phyloP scores from a whole-genome alignment of 768 basidiomycete species.

The Suillus clintonianus region DNA sequence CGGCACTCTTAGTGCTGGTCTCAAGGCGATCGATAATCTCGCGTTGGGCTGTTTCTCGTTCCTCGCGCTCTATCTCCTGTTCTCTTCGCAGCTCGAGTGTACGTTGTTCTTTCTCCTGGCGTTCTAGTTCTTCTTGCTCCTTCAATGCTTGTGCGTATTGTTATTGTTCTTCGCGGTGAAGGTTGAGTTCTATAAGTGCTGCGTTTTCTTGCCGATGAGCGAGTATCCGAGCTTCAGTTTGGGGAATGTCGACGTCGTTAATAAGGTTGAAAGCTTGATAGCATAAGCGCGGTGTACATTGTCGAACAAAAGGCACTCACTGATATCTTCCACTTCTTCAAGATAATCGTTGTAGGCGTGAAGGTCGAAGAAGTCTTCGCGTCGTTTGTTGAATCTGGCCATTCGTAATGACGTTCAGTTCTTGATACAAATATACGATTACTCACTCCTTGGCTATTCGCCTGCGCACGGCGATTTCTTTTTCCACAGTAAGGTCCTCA shows the following conservation, averaged over 20 bases:
- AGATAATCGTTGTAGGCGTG: constrained; percentile 92
- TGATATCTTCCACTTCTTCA: constrained; percentile 93
- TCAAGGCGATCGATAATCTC: constrained; percentile 84
- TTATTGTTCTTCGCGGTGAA: constrained; percentile 81
- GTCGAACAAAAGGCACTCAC: constrained; percentile 37
- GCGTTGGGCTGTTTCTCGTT: constrained; percentile 67
- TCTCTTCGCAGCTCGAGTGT: constrained; percentile 64
- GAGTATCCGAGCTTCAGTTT: constrained; percentile 83
- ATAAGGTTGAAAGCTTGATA: constrained; percentile 89
- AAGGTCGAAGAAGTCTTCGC: constrained; percentile 84
- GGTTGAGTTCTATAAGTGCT: constrained; percentile 79
- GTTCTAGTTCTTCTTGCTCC: constrained; percentile 81
- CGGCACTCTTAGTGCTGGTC: constrained; percentile 70
- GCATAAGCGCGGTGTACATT: background rate
- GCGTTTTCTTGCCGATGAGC: constrained; percentile 82
- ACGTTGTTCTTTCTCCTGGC: constrained; percentile 67
- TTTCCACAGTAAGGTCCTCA: constrained; percentile 89
- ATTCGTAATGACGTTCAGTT: background rate
- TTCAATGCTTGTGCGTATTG: constrained; percentile 67
- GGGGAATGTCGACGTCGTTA: constrained; percentile 76
- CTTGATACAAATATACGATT: background rate
- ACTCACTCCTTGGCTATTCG: constrained; percentile 87
- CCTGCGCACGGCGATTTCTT: constrained; percentile 88
- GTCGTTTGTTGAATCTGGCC: constrained; percentile 87
- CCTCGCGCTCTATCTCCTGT: constrained; percentile 77